Base-by-base conservation (phyloP, 2,329 filamentous ascomycete species). In the Nectriaceae sp. region DNA sequence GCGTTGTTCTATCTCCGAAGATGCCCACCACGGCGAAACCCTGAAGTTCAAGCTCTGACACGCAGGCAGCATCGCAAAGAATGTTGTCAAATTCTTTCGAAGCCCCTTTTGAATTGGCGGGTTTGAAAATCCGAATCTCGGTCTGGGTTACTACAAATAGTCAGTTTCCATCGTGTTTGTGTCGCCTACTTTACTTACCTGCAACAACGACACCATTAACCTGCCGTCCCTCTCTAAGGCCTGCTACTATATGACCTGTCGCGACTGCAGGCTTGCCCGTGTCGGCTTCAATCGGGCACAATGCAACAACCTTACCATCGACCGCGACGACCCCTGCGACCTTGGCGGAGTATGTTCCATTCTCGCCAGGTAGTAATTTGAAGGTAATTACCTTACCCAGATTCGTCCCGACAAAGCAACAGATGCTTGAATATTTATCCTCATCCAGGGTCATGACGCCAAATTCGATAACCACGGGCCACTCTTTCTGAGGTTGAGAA, bases 341-440 rank as follows among this genome's bases (percentile, higher is more conserved):
- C 47, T 87, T 80, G 11, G 83, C 89, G 11, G 82, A 78, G 67
- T 96, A 97, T 3, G 57, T 54, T 11, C 84, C 79, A 4, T 85
- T 82, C 44, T 80, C 82, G 13, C 86, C 79, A 0, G 94, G 94
- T 3, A 97, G 73, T 19, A 99, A 77, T 72, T 96, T 97, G 73
- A 97, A 93, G 0, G 93, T 97, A 5, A 86, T 84, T 16, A 97
- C 75, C 60, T 89, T 90, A 35, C 94, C 94, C 22, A 84, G 70
- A 56, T 87, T 92, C 0, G 94, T 97, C 18, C 94, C 94, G 2
- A 95, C 89, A 58, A 97, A 95, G 57, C 94, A 88, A 49, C 87
- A 84, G 47, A 99, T 96, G 62, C 91, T 97, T 2, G 94, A 97
- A 66, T 96, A 99, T 55, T 90, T 85, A 64, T 97, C 93, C n/a